Evolutionary conservation across 148 eudicot genomes (phyloP).

Genomic region (Hydrangea macrophylla): DNA sequence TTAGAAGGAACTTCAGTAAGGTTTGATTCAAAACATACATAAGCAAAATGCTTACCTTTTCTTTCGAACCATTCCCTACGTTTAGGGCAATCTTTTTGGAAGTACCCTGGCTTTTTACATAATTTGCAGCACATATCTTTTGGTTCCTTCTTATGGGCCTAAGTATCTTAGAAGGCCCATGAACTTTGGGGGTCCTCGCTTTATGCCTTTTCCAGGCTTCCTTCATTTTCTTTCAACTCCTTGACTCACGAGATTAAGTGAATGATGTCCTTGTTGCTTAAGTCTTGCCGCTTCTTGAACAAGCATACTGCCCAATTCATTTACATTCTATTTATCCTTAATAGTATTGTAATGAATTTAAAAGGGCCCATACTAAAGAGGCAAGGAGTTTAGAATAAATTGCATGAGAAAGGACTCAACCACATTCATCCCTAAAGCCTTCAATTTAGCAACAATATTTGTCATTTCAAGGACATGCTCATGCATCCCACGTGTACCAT

Average conservation of each 20-base stretch:
- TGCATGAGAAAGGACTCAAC: slow-evolving; percentile 4
- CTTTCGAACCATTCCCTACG: slow-evolving; percentile 21
- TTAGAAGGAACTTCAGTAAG: too few species aligned
- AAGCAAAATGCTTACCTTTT: too few species aligned
- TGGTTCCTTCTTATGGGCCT: not conserved
- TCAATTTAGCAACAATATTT: slow-evolving; percentile 17
- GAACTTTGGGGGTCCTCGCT: not conserved
- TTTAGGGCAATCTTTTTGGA: slow-evolving; percentile 18
- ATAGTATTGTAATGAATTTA: too few species aligned
- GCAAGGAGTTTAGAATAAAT: not conserved
- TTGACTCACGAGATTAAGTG: too few species aligned
- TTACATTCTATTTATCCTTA: too few species aligned
- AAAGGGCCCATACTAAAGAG: slow-evolving; percentile 2
- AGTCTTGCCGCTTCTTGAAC: not conserved
- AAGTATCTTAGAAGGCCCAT: not conserved
- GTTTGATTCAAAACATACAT: too few species aligned
- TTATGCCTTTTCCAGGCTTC: not conserved
- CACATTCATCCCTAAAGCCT: slow-evolving; percentile 13
- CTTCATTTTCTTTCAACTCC: too few species aligned
- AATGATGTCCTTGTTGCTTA: not conserved
- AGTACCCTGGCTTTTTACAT: slow-evolving; percentile 11
- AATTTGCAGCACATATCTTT: not conserved
- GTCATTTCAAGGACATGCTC: slow-evolving; percentile 21
- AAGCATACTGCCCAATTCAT: too few species aligned
- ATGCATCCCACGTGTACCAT: too few species aligned